Evolutionary conservation across 1,284 basidiomycete species (phyloP).

Genomic region (Pholiota adiposa): DNA sequence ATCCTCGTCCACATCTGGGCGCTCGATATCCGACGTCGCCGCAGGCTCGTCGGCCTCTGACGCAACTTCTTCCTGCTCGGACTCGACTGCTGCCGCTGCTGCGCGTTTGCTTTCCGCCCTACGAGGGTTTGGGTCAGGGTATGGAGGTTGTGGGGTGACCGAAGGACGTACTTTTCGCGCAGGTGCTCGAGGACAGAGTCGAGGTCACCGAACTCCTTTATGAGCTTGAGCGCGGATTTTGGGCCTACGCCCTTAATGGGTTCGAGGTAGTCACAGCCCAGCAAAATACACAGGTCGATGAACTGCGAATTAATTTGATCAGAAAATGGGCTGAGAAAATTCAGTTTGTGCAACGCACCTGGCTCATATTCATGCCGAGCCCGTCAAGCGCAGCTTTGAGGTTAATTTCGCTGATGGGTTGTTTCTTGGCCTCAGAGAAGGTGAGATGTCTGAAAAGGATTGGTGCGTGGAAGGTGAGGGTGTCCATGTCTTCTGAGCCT

Average conservation of each 20-base stretch:
- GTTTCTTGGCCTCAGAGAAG: slow-evolving; percentile 98
- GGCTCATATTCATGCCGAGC: slow-evolving; percentile 90
- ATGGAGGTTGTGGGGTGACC: not conserved
- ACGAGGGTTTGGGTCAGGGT: not conserved
- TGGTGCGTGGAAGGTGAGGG: slow-evolving; percentile 93
- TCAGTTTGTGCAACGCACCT: slow-evolving; percentile 63
- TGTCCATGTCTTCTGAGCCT: slow-evolving; percentile 99
- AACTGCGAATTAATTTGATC: slow-evolving; percentile 58
- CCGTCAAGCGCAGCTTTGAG: slow-evolving; percentile 87
- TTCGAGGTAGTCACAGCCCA: slow-evolving; percentile 98
- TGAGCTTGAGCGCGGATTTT: slow-evolving; percentile 93
- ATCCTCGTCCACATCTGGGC: slow-evolving; percentile 33
- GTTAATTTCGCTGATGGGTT: slow-evolving; percentile 94
- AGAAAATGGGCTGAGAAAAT: not conserved
- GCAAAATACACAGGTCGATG: slow-evolving; percentile 94
- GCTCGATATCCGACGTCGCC: slow-evolving; percentile 38
- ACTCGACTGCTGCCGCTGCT: slow-evolving; percentile 37
- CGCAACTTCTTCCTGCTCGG: slow-evolving; percentile 30
- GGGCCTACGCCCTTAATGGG: slow-evolving; percentile 96
- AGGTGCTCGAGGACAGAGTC: slow-evolving; percentile 83
- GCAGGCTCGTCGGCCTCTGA: slow-evolving; percentile 38
- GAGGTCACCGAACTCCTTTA: slow-evolving; percentile 87
- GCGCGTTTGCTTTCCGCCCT: slow-evolving; percentile 64
- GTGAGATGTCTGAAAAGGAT: slow-evolving; percentile 95
- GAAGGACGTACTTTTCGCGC: slow-evolving; percentile 66